Evolutionary conservation across 2,329 filamentous ascomycete genomes (phyloP).

Genomic region (Epichloe elymi): DNA sequence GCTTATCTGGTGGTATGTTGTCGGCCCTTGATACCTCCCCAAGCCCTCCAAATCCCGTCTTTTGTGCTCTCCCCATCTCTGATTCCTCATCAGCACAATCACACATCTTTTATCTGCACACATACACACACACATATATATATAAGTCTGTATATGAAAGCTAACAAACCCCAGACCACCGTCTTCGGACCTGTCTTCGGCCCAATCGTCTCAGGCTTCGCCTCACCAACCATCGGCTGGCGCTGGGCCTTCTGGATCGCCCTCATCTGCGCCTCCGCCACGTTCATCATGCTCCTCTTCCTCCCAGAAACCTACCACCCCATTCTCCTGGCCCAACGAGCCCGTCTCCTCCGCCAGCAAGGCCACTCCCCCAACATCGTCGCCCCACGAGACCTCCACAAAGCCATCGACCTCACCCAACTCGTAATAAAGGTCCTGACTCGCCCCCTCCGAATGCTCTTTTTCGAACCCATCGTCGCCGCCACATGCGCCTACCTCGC

Average conservation of each 20-base stretch:
- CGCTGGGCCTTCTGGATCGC: slow-evolving; percentile 60
- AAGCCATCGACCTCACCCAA: slow-evolving; percentile 41
- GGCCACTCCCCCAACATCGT: slow-evolving; percentile 37
- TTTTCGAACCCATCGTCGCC: slow-evolving; percentile 60
- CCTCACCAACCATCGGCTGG: slow-evolving; percentile 46
- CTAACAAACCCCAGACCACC: slow-evolving; percentile 32
- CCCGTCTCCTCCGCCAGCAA: slow-evolving; percentile 40
- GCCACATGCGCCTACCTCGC: slow-evolving; percentile 59
- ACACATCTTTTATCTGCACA: too few species aligned
- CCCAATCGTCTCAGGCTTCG: slow-evolving; percentile 52
- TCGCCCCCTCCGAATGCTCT: slow-evolving; percentile 58
- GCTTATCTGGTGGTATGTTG: slow-evolving; percentile 42
- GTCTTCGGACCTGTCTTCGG: slow-evolving; percentile 53
- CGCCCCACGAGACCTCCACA: slow-evolving; percentile 46
- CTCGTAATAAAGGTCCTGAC: slow-evolving; percentile 58
- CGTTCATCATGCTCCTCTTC: slow-evolving; percentile 45
- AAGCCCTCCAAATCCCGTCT: too few species aligned
- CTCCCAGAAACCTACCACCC: slow-evolving; percentile 54
- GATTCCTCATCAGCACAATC: too few species aligned
- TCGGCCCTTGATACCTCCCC: neutral
- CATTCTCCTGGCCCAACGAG: slow-evolving; percentile 42
- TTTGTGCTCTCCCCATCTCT: too few species aligned
- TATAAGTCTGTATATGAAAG: too few species aligned
- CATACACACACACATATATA: too few species aligned
- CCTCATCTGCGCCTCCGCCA: slow-evolving; percentile 52